Evolutionary conservation across 2,329 filamentous ascomycete genomes (phyloP), one percentile per base, ranked within the genome.

Genomic region (Hyphodiscus sp.): DNA sequence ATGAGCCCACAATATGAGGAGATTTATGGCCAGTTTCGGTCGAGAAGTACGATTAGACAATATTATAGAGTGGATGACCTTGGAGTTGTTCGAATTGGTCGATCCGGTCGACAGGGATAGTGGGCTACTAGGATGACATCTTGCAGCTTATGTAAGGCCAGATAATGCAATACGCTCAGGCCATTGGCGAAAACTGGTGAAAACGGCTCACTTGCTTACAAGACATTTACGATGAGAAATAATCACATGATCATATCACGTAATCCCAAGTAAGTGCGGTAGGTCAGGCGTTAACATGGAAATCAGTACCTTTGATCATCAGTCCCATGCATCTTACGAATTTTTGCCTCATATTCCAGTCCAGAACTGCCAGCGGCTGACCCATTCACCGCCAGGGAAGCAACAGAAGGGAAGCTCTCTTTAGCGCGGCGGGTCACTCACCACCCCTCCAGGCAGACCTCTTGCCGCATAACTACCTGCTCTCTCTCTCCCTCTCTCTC

Each of bases 1-100:
- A 64, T 65, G 50, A 63, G 58, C 52, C 58, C 60, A 63, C 62
- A 58, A 63, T 49, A 41, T 52, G 45, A 54, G 55, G 47, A 58
- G 53, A 55, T 54, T 41, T 41, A 41, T 26, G 33, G 20, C 2
- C 20, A 47, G 29, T 38, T 11, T 38, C 33, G 33, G 33, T 38
- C 11, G 33, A 38, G 16, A 38, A 38, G 33, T 38, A 38, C 13
- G 33, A n/a, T n/a, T n/a, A n/a, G n/a, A n/a, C n/a, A n/a, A n/a
- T n/a, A n/a, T n/a, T 6, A 38, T 13, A 4, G 33, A n/a, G 16
- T n/a, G 5, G 33, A 38, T 38, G 16, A 38, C 13, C n/a, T n/a
- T n/a, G n/a, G n/a, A n/a, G n/a, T n/a, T n/a, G n/a, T n/a, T n/a
- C n/a, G n/a, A n/a, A n/a, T n/a, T n/a, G n/a, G n/a, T n/a, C n/a